A percentile compares a stretch with the other conserved stretches of the same genome.
phyloP scores from a whole-genome alignment of 2,329 filamentous ascomycete genomes.

The Fusarium mundagurra region DNA sequence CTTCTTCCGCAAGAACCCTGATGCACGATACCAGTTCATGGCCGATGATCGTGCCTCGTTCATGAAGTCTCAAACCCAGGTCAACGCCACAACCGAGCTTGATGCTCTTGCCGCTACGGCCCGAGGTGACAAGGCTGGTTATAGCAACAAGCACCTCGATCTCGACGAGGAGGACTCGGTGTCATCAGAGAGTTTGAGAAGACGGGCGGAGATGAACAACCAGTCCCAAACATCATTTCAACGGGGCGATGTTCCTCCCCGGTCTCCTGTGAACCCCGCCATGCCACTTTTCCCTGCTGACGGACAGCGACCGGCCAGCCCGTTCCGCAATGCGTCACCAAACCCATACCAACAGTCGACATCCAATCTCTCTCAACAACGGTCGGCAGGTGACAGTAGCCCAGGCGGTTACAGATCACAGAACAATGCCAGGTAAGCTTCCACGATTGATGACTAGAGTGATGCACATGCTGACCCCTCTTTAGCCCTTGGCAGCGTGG shows the following conservation, averaged over 20 bases:
- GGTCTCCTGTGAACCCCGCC: slow-evolving; percentile 54
- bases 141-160: slow-evolving; percentile 60
- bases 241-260: slow-evolving; percentile 42
- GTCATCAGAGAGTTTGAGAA: slow-evolving; percentile 51
- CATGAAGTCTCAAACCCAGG: slow-evolving; percentile 92
- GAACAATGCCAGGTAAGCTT: slow-evolving; percentile 52
- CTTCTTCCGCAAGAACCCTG: slow-evolving; percentile 91
- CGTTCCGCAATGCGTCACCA: slow-evolving; percentile 49
- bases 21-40: slow-evolving; percentile 96
- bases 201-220: slow-evolving; percentile 47
- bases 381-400: slow-evolving; percentile 47
- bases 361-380: slow-evolving; percentile 46
- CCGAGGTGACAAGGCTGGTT: slow-evolving; percentile 77
- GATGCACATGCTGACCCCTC: slow-evolving; percentile 26
- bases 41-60: slow-evolving; percentile 95
- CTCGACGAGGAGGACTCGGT: slow-evolving; percentile 56
- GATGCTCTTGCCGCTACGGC: slow-evolving; percentile 91
- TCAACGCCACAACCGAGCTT: slow-evolving; percentile 81
- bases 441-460: neutral
- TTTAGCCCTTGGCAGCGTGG: slow-evolving; percentile 57
- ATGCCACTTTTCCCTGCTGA: slow-evolving; percentile 56
- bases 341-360: slow-evolving; percentile 48
- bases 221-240: slow-evolving; percentile 48
- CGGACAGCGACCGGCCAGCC: slow-evolving; percentile 48
- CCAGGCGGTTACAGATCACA: slow-evolving; percentile 49